A percentile compares a stretch with the other conserved stretches of the same genome.
Conservation (phyloP, 768 basidiomycete genomes). For the Clavulina sp. region DNA sequence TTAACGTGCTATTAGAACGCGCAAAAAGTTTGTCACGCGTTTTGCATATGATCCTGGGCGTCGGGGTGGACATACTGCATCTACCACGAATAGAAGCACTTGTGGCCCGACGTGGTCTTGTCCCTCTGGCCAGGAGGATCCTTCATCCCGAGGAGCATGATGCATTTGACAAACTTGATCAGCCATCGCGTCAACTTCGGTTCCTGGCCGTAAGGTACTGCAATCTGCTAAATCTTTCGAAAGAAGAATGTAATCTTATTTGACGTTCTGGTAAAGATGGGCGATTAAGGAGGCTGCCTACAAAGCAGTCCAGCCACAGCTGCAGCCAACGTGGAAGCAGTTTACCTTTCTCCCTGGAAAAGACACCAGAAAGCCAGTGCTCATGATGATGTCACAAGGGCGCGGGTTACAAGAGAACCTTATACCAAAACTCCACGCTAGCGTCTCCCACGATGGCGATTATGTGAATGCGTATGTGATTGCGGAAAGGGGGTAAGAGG, state of each 20-base stretch:
- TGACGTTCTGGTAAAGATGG: conserved; percentile 34
- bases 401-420: conserved; percentile 12
- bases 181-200: conserved; percentile 18
- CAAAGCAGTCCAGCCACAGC: conserved; percentile 56
- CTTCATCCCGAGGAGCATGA: conserved; percentile 33
- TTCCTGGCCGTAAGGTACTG: conserved; percentile 62
- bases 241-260: not conserved
- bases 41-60: conserved; percentile 33
- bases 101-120: conserved; percentile 29
- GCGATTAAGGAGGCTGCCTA: conserved; percentile 73
- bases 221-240: too few relatives aligned
- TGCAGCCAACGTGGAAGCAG: conserved; percentile 58
- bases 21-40: conserved; percentile 1
- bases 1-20: too few relatives aligned
- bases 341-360: conserved; percentile 31
- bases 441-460: conserved; percentile 70
- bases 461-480: conserved; percentile 55
- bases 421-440: conserved; percentile 37
- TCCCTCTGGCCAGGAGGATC: conserved; percentile 40
- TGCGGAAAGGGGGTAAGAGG: conserved; percentile 23
- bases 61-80: conserved; percentile 61
- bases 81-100: conserved; percentile 45
- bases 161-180: conserved; percentile 20
- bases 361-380: conserved; percentile 26
- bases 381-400: too few relatives aligned